phyloP scores from a whole-genome alignment of 228 moss, liverwort and hornwort genomes.

The Sphagnum fallax region DNA sequence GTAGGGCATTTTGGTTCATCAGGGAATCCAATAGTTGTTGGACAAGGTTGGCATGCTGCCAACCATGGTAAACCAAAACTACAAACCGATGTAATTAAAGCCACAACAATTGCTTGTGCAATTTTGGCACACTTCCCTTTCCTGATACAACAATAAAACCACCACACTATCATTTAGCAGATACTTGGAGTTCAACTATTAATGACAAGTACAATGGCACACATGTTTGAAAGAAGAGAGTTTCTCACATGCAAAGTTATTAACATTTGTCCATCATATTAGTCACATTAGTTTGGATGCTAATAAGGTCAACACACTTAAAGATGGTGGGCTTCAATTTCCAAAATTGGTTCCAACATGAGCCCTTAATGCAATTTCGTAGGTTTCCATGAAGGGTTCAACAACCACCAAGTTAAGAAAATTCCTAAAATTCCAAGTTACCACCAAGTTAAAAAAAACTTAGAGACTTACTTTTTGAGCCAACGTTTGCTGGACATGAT shows the following conservation, averaged over 20 bases:
- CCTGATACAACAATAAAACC: slow-evolving; percentile 11
- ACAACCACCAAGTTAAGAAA: no score
- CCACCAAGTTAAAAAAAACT: no score
- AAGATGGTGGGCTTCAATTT: no score
- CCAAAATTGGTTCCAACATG: no score
- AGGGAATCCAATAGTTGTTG: slow-evolving; percentile 12
- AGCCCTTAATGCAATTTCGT: no score
- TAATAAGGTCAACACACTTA: not conserved
- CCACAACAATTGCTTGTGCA: slow-evolving; percentile 19
- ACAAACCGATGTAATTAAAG: slow-evolving; percentile 32
- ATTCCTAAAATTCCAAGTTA: no score
- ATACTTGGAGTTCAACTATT: no score
- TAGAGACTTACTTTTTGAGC: slow-evolving; percentile 21
- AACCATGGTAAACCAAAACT: slow-evolving; percentile 29
- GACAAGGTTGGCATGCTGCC: slow-evolving; percentile 33
- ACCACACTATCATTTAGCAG: not conserved
- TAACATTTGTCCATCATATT: not conserved
- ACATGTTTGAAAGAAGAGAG: no score
- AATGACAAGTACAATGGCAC: no score
- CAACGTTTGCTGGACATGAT: slow-evolving; percentile 11
- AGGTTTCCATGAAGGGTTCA: no score
- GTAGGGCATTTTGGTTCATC: slow-evolving; percentile 26
- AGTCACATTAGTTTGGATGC: not conserved
- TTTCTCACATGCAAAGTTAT: no score
- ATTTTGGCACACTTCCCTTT: slow-evolving; percentile 21